Base-by-base conservation (phyloP, 1,284 basidiomycete genomes). In the Apiotrichum akiyoshidainum region DNA sequence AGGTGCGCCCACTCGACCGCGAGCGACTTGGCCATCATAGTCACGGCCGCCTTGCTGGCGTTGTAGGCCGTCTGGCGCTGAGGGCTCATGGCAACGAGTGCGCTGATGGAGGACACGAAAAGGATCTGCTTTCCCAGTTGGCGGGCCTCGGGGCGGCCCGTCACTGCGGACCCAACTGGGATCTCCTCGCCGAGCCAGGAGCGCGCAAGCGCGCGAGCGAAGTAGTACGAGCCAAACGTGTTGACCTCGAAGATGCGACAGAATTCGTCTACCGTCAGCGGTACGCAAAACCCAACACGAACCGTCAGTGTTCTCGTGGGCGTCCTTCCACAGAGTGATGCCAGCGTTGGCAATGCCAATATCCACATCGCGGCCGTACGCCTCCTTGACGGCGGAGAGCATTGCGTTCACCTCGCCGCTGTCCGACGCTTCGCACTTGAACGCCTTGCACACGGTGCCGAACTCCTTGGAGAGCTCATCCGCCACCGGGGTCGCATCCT, bases 1-100 rank as follows among this genome's bases (percentile, higher is more conserved):
- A 69, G 65, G 21, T 69, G 57, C 0, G 75, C 73, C 78, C 78
- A 79, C 65, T 79, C 78, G 8, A 65, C 75, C 0, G 78, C 76
- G 34, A 79, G 64, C 46, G 70, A 69, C 71, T 73, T 74, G 37
- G 70, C 63, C 48, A 71, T 46, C 75, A 77, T 77, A 3, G 75
- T 77, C 46, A 77, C 54, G 0, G 65, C 77, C 0, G 61, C 77
- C 64, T 78, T 78, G 54, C 67, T 69, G 4, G 73, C 74, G 48
- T 78, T 79, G 61, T 79, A 79, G 2, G 75, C 73, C 7, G 63
- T 54, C 63, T 79, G 78, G 19, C 58, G 55, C 58, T 79, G 78
- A 2, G 78, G 78, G 7, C 49, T 68, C 75, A 78, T 79, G 42
- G 69, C 67, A 16, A 79, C 75, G 19, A 76, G 46, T 1, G 66